A percentile compares a stretch with the other conserved stretches of the same genome.
Evolutionary conservation across 2,329 filamentous ascomycete genomes (phyloP).

Genomic region (Colletotrichum higginsianum): DNA sequence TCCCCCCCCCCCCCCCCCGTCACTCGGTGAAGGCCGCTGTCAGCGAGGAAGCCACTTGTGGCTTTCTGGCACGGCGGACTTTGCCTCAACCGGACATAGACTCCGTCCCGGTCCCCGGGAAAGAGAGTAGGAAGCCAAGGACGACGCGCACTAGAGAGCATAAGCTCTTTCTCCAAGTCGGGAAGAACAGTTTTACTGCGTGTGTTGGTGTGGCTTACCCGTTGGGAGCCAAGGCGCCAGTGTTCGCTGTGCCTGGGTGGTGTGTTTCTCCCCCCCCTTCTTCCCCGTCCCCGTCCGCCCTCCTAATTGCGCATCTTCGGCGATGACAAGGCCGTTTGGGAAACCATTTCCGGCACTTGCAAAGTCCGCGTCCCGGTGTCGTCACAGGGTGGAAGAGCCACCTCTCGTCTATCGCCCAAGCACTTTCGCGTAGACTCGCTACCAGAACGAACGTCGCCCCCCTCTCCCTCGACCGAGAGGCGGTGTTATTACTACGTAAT

Average conservation of each 20-base stretch:
- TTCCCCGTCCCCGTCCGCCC: not conserved
- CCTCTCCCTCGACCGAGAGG: not conserved
- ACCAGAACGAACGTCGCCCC: not conserved
- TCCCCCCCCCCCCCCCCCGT: not conserved
- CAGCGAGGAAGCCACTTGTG: conserved; percentile 24
- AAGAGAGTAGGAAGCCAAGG: not conserved
- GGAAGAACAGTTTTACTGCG: not conserved
- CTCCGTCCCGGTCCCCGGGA: conserved; percentile 4
- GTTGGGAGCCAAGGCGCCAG: conserved; percentile 7
- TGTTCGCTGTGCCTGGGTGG: not conserved
- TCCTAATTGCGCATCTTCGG: conserved; percentile 18
- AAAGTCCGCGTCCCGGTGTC: not conserved
- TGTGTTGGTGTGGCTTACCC: not conserved
- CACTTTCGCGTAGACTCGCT: conserved; percentile 9
- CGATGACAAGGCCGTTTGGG: conserved; percentile 26
- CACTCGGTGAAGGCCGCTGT: conserved; percentile 12
- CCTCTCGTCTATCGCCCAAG: conserved; percentile 12
- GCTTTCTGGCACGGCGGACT: conserved; percentile 21
- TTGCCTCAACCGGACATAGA: conserved; percentile 11
- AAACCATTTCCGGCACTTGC: conserved; percentile 28
- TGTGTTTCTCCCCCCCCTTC: no score
- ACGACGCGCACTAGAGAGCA: conserved; percentile 3
- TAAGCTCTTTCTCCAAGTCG: conserved; percentile 4
- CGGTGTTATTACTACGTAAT: conserved; percentile 5
- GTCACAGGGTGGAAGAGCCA: conserved; percentile 18